Evolutionary conservation across 345 rosid species (phyloP).

Genomic region (Gossypium ekmanianum): DNA sequence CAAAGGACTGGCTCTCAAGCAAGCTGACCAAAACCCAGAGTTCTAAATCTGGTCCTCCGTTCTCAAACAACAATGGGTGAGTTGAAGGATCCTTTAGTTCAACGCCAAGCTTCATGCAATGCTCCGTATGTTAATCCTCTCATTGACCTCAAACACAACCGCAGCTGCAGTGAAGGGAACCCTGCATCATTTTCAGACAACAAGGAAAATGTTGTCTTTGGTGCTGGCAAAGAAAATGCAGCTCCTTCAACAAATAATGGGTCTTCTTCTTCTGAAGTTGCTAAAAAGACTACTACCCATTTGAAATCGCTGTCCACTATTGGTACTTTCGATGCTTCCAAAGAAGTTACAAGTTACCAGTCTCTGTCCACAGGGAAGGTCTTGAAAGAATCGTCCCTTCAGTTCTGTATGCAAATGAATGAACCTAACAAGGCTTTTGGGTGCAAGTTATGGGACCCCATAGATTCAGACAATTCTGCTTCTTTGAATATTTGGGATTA

Average conservation of each 20-base stretch:
- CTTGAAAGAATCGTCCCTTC: slow-evolving; percentile 70
- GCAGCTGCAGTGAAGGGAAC: slow-evolving; percentile 33
- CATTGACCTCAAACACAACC: slow-evolving; percentile 33
- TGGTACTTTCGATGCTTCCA: slow-evolving; percentile 31
- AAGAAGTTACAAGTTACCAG: slow-evolving; percentile 35
- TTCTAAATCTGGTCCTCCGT: not conserved
- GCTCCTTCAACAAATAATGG: slow-evolving; percentile 24
- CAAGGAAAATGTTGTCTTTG: slow-evolving; percentile 44
- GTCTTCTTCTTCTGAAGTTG: slow-evolving; percentile 18
- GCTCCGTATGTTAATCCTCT: slow-evolving; percentile 41
- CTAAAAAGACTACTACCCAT: slow-evolving; percentile 24
- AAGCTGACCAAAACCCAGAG: not conserved
- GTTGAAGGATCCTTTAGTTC: slow-evolving; percentile 25
- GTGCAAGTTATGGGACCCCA: slow-evolving; percentile 50
- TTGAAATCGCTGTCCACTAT: slow-evolving; percentile 41
- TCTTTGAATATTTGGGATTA: slow-evolving; percentile 83
- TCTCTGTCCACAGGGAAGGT: slow-evolving; percentile 54
- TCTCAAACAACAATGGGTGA: slow-evolving; percentile 18
- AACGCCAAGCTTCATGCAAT: slow-evolving; percentile 31
- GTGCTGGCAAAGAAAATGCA: slow-evolving; percentile 42
- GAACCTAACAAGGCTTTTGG: slow-evolving; percentile 57
- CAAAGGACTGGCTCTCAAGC: not conserved
- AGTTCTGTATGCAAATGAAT: slow-evolving; percentile 74
- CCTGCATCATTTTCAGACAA: slow-evolving; percentile 21
- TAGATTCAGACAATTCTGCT: slow-evolving; percentile 60